phyloP scores from a whole-genome alignment of 176 grass and related monocot genomes.

The Juncus inflexus region DNA sequence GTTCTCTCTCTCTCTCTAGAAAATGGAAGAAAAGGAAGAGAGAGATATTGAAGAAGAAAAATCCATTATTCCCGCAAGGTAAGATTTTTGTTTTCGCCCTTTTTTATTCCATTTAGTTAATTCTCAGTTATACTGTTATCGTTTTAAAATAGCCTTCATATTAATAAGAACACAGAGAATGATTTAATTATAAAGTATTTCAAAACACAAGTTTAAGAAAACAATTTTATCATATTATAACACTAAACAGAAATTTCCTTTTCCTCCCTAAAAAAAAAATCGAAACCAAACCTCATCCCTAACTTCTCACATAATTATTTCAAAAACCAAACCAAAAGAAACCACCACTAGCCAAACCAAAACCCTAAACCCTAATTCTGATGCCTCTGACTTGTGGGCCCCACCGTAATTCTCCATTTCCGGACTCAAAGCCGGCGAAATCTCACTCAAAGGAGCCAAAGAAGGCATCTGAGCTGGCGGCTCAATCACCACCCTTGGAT shows the following conservation, averaged over 20 bases:
- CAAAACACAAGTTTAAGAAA: not conserved
- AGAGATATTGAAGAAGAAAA: too few relatives aligned
- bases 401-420: constrained; percentile 30
- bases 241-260: constrained; percentile 10
- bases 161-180: too few relatives aligned
- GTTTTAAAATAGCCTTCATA: too few relatives aligned
- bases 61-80: too few relatives aligned
- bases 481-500: constrained; percentile 21
- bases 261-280: constrained; percentile 1
- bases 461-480: constrained; percentile 31
- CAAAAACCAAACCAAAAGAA: constrained; percentile 33
- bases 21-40: too few relatives aligned
- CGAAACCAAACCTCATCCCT: constrained; percentile 18
- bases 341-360: constrained; percentile 25
- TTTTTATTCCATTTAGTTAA: too few relatives aligned
- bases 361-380: constrained; percentile 13
- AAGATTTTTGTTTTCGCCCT: too few relatives aligned
- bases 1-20: too few relatives aligned
- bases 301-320: constrained; percentile 25
- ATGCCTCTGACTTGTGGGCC: constrained; percentile 33
- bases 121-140: too few relatives aligned
- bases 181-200: not conserved
- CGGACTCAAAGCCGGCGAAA: constrained; percentile 16
- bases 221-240: constrained; percentile 1
- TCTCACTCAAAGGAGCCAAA: constrained; percentile 21